Evolutionary conservation across 441 rosid genomes (phyloP).

Genomic region (Metrosideros polymorpha): DNA sequence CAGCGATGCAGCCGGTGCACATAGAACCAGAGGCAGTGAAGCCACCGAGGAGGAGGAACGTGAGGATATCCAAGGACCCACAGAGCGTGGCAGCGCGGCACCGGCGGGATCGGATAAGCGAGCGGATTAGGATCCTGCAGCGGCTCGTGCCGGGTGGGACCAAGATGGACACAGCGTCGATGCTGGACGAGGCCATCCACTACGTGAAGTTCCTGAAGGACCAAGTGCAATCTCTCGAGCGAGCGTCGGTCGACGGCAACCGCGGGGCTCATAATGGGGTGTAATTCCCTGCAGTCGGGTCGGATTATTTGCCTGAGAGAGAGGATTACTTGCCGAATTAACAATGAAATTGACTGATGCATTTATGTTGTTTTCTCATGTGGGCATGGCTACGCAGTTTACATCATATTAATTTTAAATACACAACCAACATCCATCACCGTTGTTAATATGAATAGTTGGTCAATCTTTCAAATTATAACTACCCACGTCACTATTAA

Average conservation of each 20-base stretch:
- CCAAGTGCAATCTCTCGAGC: conserved; percentile 54
- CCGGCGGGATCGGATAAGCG: conserved; percentile 59
- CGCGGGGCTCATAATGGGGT: conserved; percentile 8
- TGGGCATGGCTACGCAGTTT: background rate
- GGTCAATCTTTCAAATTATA: background rate
- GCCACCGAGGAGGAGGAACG: conserved; percentile 54
- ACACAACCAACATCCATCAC: background rate
- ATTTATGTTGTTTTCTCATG: background rate
- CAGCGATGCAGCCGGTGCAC: conserved; percentile 65
- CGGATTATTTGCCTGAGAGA: no score
- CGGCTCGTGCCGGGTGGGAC: conserved; percentile 71
- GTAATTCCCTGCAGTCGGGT: conserved; percentile 19
- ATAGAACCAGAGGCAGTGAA: conserved; percentile 61
- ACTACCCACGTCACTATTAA: background rate
- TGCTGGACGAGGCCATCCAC: conserved; percentile 76
- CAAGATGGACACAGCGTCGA: conserved; percentile 73
- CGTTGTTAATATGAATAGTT: background rate
- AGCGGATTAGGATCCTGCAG: conserved; percentile 57
- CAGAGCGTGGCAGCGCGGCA: conserved; percentile 69
- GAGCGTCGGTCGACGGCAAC: conserved; percentile 16
- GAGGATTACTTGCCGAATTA: background rate
- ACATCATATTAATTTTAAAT: background rate
- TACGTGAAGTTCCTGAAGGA: conserved; percentile 64
- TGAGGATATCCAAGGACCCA: conserved; percentile 63
- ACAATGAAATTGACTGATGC: background rate